Conservation (phyloP, 768 basidiomycete species). For the Boletales sp. region DNA sequence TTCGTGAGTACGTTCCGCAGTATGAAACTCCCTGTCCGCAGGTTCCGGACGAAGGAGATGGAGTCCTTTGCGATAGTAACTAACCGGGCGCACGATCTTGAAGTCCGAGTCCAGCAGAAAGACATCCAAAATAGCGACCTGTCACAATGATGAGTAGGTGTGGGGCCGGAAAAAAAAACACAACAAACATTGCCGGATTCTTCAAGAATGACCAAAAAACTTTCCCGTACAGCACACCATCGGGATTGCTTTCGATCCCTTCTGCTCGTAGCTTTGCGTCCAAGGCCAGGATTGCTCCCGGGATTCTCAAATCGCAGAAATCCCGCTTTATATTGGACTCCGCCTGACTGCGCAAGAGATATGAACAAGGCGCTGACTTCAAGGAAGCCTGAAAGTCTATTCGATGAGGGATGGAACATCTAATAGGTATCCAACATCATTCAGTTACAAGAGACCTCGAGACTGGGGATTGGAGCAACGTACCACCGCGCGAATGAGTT, state of each 20-base stretch:
- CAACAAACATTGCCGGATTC: constrained; percentile 78
- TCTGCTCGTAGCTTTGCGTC: constrained; percentile 62
- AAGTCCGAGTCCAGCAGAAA: constrained; percentile 91
- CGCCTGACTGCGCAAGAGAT: constrained; percentile 73
- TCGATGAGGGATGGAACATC: constrained; percentile 96
- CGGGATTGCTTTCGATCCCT: constrained; percentile 59
- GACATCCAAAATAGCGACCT: constrained; percentile 90
- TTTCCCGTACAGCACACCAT: constrained; percentile 93
- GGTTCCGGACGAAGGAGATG: constrained; percentile 52
- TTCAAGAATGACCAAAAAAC: constrained; percentile 81
- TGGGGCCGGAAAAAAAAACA: neutral
- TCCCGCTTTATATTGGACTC: constrained; percentile 89
- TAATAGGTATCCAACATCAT: constrained; percentile 26
- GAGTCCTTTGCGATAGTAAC: constrained; percentile 85
- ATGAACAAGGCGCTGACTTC: constrained; percentile 90
- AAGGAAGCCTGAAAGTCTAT: constrained; percentile 84
- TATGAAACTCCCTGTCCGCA: constrained; percentile 24
- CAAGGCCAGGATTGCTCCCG: constrained; percentile 53
- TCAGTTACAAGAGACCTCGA: constrained; percentile 1
- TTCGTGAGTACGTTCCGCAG: constrained; percentile 17
- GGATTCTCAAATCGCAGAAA: constrained; percentile 60
- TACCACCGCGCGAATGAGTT: constrained; percentile 86
- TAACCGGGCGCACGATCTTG: constrained; percentile 81
- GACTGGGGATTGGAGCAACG: constrained; percentile 22
- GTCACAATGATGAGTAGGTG: constrained; percentile 3